Conservation (phyloP, 176 grass and related monocot genomes). For the Panicum miliaceum region DNA sequence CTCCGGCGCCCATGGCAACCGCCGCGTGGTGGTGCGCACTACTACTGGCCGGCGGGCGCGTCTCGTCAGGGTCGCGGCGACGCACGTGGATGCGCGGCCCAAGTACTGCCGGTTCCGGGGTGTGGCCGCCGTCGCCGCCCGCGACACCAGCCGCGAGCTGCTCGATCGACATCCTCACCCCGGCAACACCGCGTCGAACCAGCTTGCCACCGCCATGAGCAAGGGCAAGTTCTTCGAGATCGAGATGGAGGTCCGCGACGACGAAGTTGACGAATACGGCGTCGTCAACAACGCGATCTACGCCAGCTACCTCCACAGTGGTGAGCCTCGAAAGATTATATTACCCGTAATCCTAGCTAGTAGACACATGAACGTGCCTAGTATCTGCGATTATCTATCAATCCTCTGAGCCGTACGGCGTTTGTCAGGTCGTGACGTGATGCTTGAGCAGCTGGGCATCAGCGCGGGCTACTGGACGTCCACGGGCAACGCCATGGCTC, state of each 20-base stretch:
- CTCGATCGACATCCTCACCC: background rate
- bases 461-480: constrained; percentile 53
- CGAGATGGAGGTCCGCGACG: constrained; percentile 59
- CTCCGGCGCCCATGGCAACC: background rate
- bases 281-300: constrained; percentile 83
- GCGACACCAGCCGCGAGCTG: background rate
- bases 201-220: constrained; percentile 6
- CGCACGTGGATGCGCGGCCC: background rate
- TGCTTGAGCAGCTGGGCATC: constrained; percentile 57
- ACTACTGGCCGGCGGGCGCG: background rate
- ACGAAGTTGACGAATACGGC: constrained; percentile 72
- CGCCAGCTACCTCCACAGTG: constrained; percentile 64
- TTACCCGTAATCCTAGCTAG: too few species aligned
- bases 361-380: too few species aligned
- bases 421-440: constrained; percentile 59
- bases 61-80: background rate
- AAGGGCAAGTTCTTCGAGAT: constrained; percentile 60
- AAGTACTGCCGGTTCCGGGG: constrained; percentile 20
- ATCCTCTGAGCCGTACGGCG: background rate
- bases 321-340: background rate
- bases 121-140: background rate
- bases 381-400: background rate
- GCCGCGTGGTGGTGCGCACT: background rate
- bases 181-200: background rate
- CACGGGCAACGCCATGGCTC: constrained; percentile 59